Base-by-base conservation (phyloP, 129 eudicot species). In the Glebionis coronaria region DNA sequence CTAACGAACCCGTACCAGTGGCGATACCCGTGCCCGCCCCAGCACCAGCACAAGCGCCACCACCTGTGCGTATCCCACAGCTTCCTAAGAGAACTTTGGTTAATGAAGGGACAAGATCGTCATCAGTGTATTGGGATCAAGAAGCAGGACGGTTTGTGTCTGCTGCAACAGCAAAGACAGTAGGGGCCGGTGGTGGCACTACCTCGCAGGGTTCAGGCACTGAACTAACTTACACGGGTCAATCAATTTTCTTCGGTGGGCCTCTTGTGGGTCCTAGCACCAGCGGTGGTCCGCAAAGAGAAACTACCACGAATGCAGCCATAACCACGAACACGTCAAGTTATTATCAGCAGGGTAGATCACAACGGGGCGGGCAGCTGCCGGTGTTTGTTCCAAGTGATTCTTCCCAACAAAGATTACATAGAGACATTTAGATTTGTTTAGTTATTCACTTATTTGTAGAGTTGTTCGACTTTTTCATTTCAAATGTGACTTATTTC, bases 331-430 rank as follows among this genome's bases (percentile, higher is more conserved):
- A 55, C 57, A 71, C 82, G 8, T 72, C 86, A 18, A 85, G 88
- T 70, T 83, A 85, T 74, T 83, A 78, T 73, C 93, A 87, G 77
- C 97, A 91, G 77, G 88, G 96, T 20, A 80, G 96, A 72, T 58
- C 90, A 4, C 96, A 87, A 79, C 71, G 88, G 57, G 90, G 97
- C 3, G 96, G 88, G 51, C 97, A 91, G 87, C 91, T 91, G 63
- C 97, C 97, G 9, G 97, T 91, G 60, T 91, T 87, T 78, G 93
- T 82, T 9, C 97, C 97, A 31, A 85, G 96, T 65, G 97, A 91
- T 68, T 74, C 75, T 59, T 69, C 90, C 28, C 92, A 81, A 77
- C 90, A 80, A 61, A 81, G 84, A 63, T 82, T 80, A 47, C 75
- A 76, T 61, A 65, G 71, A 78, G 76, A 64, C 61, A 53, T 78